These are phyloP conservation scores for Glycine soja DNA, from an alignment of 306 rosid species.

Conservation along the genomic window DNA sequence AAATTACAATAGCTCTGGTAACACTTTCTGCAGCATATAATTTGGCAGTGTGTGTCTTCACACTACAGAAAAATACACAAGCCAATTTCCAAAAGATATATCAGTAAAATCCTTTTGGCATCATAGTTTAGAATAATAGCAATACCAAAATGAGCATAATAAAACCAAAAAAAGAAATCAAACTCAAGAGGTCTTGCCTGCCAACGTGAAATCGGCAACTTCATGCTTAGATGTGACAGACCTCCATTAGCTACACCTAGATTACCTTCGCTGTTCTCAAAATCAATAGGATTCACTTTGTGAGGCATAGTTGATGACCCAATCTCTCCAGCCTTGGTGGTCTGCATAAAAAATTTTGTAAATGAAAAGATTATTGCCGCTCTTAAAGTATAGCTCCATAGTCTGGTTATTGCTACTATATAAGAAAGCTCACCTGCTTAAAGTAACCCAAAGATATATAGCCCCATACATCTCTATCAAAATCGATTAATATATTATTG, in stretches of 20 bases:
- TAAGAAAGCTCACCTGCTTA: conserved; percentile 69
- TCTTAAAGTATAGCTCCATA: background rate
- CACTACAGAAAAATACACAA: background rate
- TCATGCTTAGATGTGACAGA: conserved; percentile 79
- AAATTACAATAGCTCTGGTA: background rate
- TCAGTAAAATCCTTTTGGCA: background rate
- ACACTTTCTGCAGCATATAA: conserved; percentile 4
- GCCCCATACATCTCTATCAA: conserved; percentile 89
- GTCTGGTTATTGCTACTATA: background rate
- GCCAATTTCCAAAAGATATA: conserved; percentile 29
- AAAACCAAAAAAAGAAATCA: conserved; percentile 12
- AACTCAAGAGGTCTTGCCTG: conserved; percentile 61
- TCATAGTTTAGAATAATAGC: conserved; percentile 30
- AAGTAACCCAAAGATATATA: conserved; percentile 91
- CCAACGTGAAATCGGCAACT: conserved; percentile 90
- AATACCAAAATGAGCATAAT: conserved; percentile 13
- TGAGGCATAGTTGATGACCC: conserved; percentile 97
- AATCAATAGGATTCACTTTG: conserved; percentile 96
- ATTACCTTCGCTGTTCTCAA: conserved; percentile 95
- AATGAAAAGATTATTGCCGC: background rate
- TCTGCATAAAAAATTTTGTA: conserved; percentile 42
- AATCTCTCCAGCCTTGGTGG: conserved; percentile 79
- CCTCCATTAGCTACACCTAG: conserved; percentile 82
- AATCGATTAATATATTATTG: conserved; percentile 79
- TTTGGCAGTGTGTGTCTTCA: background rate